A percentile compares a stretch with the other conserved stretches of the same genome.
Evolutionary conservation across 495 filamentous ascomycete species (phyloP).

Genomic region (Neurospora tetrasperma): DNA sequence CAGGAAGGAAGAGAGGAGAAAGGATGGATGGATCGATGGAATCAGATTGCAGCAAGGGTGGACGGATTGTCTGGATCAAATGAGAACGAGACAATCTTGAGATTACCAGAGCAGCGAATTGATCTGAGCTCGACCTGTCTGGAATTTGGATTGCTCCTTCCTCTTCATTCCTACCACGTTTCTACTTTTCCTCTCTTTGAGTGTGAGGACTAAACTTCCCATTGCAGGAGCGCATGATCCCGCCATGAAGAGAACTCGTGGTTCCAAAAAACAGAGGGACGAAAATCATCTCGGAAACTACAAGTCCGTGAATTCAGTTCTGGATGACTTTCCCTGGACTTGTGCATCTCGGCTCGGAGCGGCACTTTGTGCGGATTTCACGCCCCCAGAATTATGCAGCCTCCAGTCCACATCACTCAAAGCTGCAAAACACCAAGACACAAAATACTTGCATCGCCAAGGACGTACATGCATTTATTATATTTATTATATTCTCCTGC

Average conservation of each 20-base stretch:
- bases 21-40: neutral
- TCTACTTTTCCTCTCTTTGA: neutral
- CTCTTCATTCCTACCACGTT: neutral
- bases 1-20: neutral
- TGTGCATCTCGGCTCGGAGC: neutral
- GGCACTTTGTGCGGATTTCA: neutral
- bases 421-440: neutral
- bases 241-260: neutral
- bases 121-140: neutral
- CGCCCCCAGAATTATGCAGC: neutral
- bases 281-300: neutral
- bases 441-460: neutral
- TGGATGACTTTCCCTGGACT: neutral
- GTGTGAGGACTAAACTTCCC: neutral
- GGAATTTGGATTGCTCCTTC: neutral
- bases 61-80: neutral
- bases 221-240: neutral
- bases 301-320: neutral
- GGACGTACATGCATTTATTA: neutral
- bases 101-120: neutral
- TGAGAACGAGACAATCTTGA: neutral
- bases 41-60: neutral
- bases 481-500: neutral
- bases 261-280: too few species aligned
- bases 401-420: neutral